Evolutionary conservation across 768 basidiomycete genomes (phyloP).

Genomic region (Lactifluus pinguis): DNA sequence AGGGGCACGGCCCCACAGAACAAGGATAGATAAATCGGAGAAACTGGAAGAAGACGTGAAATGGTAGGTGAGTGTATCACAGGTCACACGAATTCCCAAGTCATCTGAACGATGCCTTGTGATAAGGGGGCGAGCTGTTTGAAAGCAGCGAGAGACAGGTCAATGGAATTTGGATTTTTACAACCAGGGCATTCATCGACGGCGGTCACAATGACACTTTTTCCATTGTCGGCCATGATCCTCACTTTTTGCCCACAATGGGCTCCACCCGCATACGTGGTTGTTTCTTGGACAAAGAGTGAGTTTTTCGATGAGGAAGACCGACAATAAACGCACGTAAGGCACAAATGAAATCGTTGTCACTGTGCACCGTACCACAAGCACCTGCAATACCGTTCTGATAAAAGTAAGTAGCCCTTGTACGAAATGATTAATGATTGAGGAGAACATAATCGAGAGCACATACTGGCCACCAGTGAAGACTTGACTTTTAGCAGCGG

Average conservation of each 20-base stretch:
- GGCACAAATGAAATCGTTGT: conserved; percentile 52
- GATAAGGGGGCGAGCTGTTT: conserved; percentile 37
- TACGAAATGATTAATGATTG: not conserved
- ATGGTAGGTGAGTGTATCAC: not conserved
- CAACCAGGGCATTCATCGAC: conserved; percentile 73
- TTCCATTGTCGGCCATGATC: conserved; percentile 57
- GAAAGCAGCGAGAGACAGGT: conserved; percentile 68
- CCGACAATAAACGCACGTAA: conserved; percentile 36
- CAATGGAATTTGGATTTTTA: conserved; percentile 51
- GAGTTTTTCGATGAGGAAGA: not conserved
- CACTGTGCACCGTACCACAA: conserved; percentile 56
- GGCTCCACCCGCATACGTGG: conserved; percentile 40
- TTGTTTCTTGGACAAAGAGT: conserved; percentile 32
- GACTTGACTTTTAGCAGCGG: not conserved
- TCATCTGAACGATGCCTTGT: conserved; percentile 52
- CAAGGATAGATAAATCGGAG: conserved; percentile 7
- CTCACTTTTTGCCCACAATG: conserved; percentile 59
- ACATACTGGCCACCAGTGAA: conserved; percentile 1
- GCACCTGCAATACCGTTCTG: conserved; percentile 63
- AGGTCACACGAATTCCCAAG: conserved; percentile 22
- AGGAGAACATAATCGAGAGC: not conserved
- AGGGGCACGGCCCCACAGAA: conserved; percentile 15
- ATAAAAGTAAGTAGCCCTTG: conserved; percentile 35
- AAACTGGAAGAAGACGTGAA: conserved; percentile 9
- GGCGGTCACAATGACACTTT: conserved; percentile 53